Evolutionary conservation across 805 yeast genomes (phyloP), one percentile per base, ranked within the genome.

Genomic region (Vanderwaltozyma polyspora): DNA sequence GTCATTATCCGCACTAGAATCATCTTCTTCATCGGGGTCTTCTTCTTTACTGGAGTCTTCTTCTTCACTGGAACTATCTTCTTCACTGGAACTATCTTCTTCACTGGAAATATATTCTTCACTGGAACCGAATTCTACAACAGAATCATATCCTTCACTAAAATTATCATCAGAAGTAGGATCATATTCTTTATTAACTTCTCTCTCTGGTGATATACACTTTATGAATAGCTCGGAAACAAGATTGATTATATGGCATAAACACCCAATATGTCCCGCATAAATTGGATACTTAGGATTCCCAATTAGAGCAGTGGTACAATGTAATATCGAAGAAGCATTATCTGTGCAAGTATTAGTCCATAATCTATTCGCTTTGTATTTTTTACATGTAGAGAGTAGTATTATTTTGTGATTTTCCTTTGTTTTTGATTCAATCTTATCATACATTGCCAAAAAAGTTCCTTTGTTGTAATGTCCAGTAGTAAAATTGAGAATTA

Each of bases 301-400:
- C 18, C 21, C n/a, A 9, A 17, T 11, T 4, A 16, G 12, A 17
- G 16, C 29, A 7, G 29, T 17, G 4, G 29, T 28, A 28, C 29
- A 28, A 28, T 28, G 29, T 28, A 28, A 28, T 17, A 28, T 17
- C 13, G 28, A 17, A 28, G 29, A 28, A 6, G 29, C 31, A 28
- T 28, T 28, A 13, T 25, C 27, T 4, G 27, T 25, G 9, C 27
- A 25, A 5, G 27, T 25, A 13, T 25, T 25, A n/a, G 24, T 28
- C 31, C 31, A 28, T 19, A 28, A 4, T 12, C n/a, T 28, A 10
- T 28, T 19, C 6, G 24, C 14, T n/a, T 28, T 5, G 24, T 28
- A 28, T 6, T 19, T 16, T 3, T 28, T 24, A 28, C 23, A 18
- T 12, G 31, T 28, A 4, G 23, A 19, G 18, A 5, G 18, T n/a